Evolutionary conservation across 306 rosid genomes (phyloP), one percentile per base, ranked within the genome.

Genomic region (Begonia loranthoides): DNA sequence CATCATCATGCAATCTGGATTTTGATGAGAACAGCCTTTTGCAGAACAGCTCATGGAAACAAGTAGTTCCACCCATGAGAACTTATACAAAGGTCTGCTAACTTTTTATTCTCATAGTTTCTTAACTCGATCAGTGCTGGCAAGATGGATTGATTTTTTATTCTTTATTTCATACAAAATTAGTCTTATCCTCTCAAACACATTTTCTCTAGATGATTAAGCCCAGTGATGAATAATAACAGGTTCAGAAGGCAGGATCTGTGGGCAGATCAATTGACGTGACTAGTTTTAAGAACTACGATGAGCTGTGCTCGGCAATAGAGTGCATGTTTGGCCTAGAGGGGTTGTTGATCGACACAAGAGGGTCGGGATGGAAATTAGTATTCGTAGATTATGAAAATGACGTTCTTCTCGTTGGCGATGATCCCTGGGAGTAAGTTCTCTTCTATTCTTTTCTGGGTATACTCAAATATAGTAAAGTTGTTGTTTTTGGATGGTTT

Each of bases 391-490:
- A 89, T 66, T 89, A 79, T 47, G 97, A 89, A 67, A 82, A 60
- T 7, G 97, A 89, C 50, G 97, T 88, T 55, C 77, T 88, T 12
- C 95, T 88, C 54, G 82, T 88, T 41, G 95, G 97, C 6, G 97
- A 88, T 66, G 97, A 88, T 70, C 97, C 97, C 17, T 88, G 95
- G 95, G 97, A 88, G 97, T 88, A 70, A 81, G 93, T 70, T 70
- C 33, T 49, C 10, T 48, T 5, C 21, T 10, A 8, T 14, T 28
- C 9, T 7, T 28, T 28, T 28, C 0, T 28, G 36, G 36, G 36
- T 28, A 28, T 28, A 28, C 36, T 28, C 36, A 7, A 28, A 28
- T 28, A 7, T 28, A 4, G 6, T 28, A 28, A 28, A 28, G 36
- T 28, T 7, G 34, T 24, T 24, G 9, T 28, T 28, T 28, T 28